Conservation (phyloP, 805 yeast species). For the Yamadazyma scolyti region DNA sequence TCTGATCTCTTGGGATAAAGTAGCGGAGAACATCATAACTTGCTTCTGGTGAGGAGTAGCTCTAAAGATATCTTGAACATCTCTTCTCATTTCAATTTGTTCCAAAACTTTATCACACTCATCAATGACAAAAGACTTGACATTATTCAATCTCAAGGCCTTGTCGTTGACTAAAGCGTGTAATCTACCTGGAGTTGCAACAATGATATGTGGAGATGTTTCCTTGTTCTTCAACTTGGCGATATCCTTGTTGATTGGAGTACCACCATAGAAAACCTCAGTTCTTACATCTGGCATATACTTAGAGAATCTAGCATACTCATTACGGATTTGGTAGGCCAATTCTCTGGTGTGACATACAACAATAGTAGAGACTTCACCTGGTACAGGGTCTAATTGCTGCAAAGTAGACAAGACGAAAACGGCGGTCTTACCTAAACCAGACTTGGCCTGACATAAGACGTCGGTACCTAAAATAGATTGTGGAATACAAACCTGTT, state of each 20-base stretch:
- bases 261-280: constrained; percentile 96
- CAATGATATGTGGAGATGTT: constrained; percentile 93
- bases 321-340: constrained; percentile 97
- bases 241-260: constrained; percentile 77
- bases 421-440: constrained; percentile 98
- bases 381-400: constrained; percentile 95
- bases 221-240: constrained; percentile 88
- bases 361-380: constrained; percentile 91
- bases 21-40: constrained; percentile 99
- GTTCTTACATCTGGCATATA: constrained; percentile 98
- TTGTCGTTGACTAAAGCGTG: constrained; percentile 92
- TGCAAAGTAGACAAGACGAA: constrained; percentile 94
- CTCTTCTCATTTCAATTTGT: constrained; percentile 91
- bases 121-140: constrained; percentile 92
- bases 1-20: constrained; percentile 88
- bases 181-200: constrained; percentile 98
- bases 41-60: constrained; percentile 97
- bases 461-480: constrained; percentile 97
- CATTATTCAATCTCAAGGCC: constrained; percentile 77
- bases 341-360: constrained; percentile 98
- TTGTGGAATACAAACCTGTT: constrained; percentile 97
- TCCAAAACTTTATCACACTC: constrained; percentile 99
- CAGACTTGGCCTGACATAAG: constrained; percentile 98
- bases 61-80: constrained; percentile 96
- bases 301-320: constrained; percentile 95